Base-by-base conservation (phyloP, 352 stramenopile species). In the Pythium graminicola region DNA sequence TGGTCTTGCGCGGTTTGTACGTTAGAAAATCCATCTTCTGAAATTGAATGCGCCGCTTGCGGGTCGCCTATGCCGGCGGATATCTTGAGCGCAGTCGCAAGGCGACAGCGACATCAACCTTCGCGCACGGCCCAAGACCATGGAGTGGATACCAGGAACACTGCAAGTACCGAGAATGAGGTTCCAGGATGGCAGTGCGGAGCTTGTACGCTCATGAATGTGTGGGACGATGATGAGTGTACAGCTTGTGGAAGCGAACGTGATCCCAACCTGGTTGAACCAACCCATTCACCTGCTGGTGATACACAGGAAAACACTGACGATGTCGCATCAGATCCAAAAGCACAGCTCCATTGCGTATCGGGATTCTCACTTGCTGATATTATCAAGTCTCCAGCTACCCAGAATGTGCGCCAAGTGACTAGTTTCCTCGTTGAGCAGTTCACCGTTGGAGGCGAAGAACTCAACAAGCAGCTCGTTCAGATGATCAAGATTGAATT, bases 1-100 rank as follows among this genome's bases (percentile, higher is more conserved):
- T 90, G 80, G 80, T 60, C 66, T 0, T 90, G 80, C 39, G 62
- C 47, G 19, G 68, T 86, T 9, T 90, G 80, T 44, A 90, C 80
- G 7, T 61, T 87, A 6, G 80, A 90, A 54, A 90, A 90, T 36
- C 55, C 64, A 17, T 53, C 83, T 27, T 50, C 51, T 6, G 76
- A 88, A 35, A 53, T 63, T 20, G 74, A 85, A 46, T 88, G 76
- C 35, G 76, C 68, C n/a, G 76, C 76, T 4, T 88, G 76, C 19
- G 73, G 76, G 1, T 86, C 74, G 17, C 64, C 72, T 0, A 85
- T 87, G 27, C 76, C 76, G 65, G 24, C 59, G 63, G 22, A 60
- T 50, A 28, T 56, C n/a, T 19, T 20, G 17, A 38, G 23, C 13
- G 6, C 45, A 41, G n/a, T 36, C 26, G 48, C 55, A 62, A 22